Evolutionary conservation across 345 rosid species (phyloP).

Genomic region (Erucastrum elatum): DNA sequence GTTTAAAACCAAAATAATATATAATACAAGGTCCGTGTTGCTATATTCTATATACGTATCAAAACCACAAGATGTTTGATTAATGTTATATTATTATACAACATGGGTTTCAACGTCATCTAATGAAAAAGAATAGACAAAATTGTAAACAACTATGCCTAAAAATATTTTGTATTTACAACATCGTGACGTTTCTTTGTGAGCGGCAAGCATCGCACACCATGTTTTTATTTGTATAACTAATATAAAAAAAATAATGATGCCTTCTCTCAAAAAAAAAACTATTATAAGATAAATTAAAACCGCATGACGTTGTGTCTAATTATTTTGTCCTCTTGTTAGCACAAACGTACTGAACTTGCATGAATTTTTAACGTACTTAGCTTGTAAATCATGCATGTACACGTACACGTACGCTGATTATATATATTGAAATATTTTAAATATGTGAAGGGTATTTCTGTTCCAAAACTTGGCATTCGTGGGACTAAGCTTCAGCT

Average conservation of each 20-base stretch:
- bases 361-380: constrained; percentile 22
- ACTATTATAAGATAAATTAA: no score
- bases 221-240: constrained; percentile 9
- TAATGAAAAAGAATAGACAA: background rate
- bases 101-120: constrained; percentile 11
- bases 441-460: constrained; percentile 46
- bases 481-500: constrained; percentile 65
- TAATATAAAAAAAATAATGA: background rate
- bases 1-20: background rate
- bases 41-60: background rate
- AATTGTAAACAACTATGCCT: constrained; percentile 9
- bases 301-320: background rate
- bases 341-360: background rate
- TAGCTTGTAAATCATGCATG: background rate
- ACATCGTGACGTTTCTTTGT: constrained; percentile 27
- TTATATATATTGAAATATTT: constrained; percentile 1
- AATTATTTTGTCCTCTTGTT: background rate
- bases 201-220: constrained; percentile 18
- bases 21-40: constrained; percentile 18
- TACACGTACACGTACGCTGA: background rate
- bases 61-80: constrained; percentile 15
- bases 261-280: no score
- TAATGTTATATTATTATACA: background rate
- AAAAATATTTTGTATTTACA: background rate
- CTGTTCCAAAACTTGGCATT: constrained; percentile 68